Base-by-base conservation (phyloP, 2,329 filamentous ascomycete species). In the Metarhizium humberi region DNA sequence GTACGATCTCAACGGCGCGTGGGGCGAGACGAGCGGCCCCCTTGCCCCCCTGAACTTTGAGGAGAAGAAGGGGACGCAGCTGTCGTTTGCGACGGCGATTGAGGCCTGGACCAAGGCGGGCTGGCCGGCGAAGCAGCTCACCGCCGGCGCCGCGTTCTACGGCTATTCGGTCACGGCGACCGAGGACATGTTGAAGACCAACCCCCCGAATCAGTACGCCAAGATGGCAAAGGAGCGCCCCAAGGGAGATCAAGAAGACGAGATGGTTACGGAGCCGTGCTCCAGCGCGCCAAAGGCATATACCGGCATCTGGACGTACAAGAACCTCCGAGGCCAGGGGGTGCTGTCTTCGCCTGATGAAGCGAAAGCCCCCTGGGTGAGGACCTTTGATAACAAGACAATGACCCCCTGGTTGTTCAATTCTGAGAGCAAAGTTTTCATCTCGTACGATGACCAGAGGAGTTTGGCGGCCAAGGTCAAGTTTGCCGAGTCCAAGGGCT, bases 361-460 rank as follows among this genome's bases (percentile, higher is more conserved):
- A n/a, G 54, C 56, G 6, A 50, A 11, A 3, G 34, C 47, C 38
- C 58, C 58, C 7, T 59, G 58, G 58, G 47, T 53, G 5, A 53
- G 54, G 10, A 50, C 56, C 45, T 54, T 45, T 14, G 58, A 59
- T 29, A 20, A 16, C 11, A 14, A 38, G 30, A 40, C 58, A 2
- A 38, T 57, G 56, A 57, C 56, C 14, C 58, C 57, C 7, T 59
- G 57, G 57, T 4, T 59, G 25, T 57, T 56, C 25, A 56, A 59
- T 36, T 32, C 36, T 6, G n/a, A 54, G 20, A 57, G 43, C 18
- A 50, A 38, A 3, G 30, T 40, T 8, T 59, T 52, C 54, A 51
- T 60, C 25, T 57, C 59, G 8, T 60, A 60, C 40, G 58, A 60
- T 14, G 58, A 60, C 50, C 53, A 55, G 25, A 4, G 48, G 16